phyloP scores from a whole-genome alignment of 2,329 filamentous ascomycete species.

The Cercospora nicotianae region DNA sequence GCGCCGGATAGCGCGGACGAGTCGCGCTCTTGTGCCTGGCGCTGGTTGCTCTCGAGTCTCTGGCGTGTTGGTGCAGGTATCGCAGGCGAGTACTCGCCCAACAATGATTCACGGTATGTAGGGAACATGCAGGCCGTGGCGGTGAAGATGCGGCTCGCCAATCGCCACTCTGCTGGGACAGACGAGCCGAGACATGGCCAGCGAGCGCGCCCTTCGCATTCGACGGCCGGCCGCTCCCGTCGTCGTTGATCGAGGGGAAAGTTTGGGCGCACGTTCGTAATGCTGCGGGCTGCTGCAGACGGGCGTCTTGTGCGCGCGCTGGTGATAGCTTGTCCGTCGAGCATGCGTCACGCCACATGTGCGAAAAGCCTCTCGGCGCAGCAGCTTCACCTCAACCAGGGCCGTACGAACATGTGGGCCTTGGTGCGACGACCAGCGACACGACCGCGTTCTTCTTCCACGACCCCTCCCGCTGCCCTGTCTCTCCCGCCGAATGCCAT shows the following conservation, averaged over 20 bases:
- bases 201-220: neutral
- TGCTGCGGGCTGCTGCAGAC: neutral
- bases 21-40: constrained; percentile 8
- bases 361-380: neutral
- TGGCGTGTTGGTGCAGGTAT: constrained; percentile 11
- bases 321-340: neutral
- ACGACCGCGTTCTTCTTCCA: neutral
- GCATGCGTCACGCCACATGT: neutral
- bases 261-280: neutral
- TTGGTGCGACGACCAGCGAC: neutral
- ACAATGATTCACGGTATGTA: neutral
- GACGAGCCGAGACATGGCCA: neutral
- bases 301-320: neutral
- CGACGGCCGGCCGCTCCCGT: neutral
- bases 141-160: neutral
- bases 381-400: neutral
- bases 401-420: constrained; percentile 10
- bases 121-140: neutral
- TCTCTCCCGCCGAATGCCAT: neutral
- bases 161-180: neutral
- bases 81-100: neutral
- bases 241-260: neutral
- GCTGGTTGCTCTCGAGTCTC: neutral
- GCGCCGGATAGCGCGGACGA: constrained; percentile 6
- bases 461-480: neutral